A percentile compares a stretch with the other conserved stretches of the same genome.
These are phyloP conservation scores for Colletotrichum melonis DNA, from an alignment of 2,329 filamentous ascomycete species.

Conservation along the genomic window DNA sequence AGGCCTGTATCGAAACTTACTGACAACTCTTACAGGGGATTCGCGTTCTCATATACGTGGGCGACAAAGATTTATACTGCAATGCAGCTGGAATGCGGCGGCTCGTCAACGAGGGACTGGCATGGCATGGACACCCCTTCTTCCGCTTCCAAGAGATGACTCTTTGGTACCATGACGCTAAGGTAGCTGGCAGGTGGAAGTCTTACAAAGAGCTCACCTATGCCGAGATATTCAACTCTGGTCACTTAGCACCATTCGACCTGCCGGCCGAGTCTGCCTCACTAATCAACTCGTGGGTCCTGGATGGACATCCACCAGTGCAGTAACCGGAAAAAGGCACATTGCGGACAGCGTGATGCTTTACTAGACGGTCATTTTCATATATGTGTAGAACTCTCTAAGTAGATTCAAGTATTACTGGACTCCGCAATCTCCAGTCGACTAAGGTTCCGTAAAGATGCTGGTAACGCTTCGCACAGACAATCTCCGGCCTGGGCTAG, in stretches of 20 bases:
- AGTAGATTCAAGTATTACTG: too few relatives aligned
- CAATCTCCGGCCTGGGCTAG: neutral
- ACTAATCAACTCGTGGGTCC: neutral
- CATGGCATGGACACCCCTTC: slow-evolving; percentile 6
- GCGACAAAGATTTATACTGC: slow-evolving; percentile 20
- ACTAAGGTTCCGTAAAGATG: neutral
- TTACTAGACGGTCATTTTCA: too few relatives aligned
- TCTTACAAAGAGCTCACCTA: neutral
- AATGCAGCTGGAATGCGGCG: slow-evolving; percentile 17
- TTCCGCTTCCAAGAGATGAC: slow-evolving; percentile 6
- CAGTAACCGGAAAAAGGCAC: neutral
- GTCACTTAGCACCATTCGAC: slow-evolving; percentile 15
- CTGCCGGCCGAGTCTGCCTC: slow-evolving; percentile 1
- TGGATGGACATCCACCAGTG: neutral
- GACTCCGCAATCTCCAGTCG: neutral
- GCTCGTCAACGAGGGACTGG: slow-evolving; percentile 7
- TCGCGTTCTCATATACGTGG: slow-evolving; percentile 15
- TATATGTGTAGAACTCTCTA: too few relatives aligned
- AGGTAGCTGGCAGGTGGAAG: slow-evolving; percentile 3
- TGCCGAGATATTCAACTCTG: slow-evolving; percentile 16
- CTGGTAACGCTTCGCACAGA: neutral
- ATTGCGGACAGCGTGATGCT: too few relatives aligned
- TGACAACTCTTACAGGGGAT: neutral
- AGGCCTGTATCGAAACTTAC: neutral
- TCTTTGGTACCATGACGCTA: slow-evolving; percentile 8